Percentiles rank a stretch among this genome's conserved stretches.
Evolutionary conservation across 1,284 basidiomycete species (phyloP).

Genomic region (Coniferiporia weirii): DNA sequence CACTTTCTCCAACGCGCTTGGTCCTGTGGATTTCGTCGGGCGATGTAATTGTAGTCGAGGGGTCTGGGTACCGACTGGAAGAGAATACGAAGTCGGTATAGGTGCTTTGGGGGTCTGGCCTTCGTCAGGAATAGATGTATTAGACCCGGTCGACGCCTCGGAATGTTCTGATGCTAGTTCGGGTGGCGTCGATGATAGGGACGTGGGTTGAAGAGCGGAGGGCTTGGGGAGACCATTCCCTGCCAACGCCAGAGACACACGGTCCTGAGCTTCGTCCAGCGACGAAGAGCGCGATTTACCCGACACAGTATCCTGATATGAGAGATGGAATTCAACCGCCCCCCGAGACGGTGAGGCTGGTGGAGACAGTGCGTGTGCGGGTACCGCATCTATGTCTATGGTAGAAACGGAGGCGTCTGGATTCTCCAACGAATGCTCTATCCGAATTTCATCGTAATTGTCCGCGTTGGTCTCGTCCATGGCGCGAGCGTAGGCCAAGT

Average conservation of each 20-base stretch:
- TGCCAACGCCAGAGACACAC: constrained; percentile 39
- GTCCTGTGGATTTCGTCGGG: constrained; percentile 50
- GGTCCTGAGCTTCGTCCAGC: constrained; percentile 4
- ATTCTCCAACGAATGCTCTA: constrained; percentile 25
- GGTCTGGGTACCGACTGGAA: constrained; percentile 24
- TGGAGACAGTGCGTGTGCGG: constrained; percentile 13
- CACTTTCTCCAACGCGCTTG: constrained; percentile 68
- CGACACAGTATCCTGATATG: not conserved
- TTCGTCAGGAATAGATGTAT: constrained; percentile 21
- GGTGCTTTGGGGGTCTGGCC: not conserved
- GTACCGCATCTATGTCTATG: constrained; percentile 36
- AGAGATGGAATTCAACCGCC: constrained; percentile 11
- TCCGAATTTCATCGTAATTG: constrained; percentile 20
- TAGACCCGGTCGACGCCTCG: constrained; percentile 22
- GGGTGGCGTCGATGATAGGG: constrained; percentile 16
- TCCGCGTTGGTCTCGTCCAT: constrained; percentile 28
- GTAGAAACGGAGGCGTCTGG: constrained; percentile 54
- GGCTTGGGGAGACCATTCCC: constrained; percentile 39
- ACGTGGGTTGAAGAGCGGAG: constrained; percentile 25
- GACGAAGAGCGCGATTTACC: not conserved
- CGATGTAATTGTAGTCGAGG: constrained; percentile 32
- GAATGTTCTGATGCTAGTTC: constrained; percentile 12
- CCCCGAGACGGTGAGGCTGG: constrained; percentile 22
- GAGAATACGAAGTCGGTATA: constrained; percentile 18
- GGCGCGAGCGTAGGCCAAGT: constrained; percentile 35